Conservation (phyloP, 1,284 basidiomycete genomes). For the Cystobasidium slooffiae region DNA sequence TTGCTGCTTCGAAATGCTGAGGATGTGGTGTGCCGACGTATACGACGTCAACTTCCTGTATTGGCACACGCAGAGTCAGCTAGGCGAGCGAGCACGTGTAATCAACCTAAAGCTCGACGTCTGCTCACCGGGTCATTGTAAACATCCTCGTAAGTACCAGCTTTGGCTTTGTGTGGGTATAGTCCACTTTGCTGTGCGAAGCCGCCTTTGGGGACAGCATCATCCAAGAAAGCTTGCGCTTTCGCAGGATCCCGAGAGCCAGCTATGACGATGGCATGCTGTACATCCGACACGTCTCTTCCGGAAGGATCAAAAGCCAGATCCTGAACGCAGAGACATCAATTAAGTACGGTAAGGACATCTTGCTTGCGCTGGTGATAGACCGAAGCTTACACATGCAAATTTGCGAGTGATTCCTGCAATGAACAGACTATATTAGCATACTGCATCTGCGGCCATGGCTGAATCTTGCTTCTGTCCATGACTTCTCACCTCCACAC, state of each 20-base stretch:
- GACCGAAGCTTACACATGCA: slow-evolving; percentile 3
- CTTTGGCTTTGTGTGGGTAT: slow-evolving; percentile 48
- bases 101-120: neutral
- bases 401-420: slow-evolving; percentile 42
- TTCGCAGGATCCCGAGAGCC: slow-evolving; percentile 57
- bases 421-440: neutral
- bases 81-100: neutral
- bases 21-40: slow-evolving; percentile 62
- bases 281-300: slow-evolving; percentile 57
- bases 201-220: slow-evolving; percentile 53
- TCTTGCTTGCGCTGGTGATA: neutral
- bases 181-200: slow-evolving; percentile 52
- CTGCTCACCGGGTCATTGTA: slow-evolving; percentile 55
- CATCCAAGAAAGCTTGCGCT: slow-evolving; percentile 58
- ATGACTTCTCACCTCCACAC: slow-evolving; percentile 26
- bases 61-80: neutral
- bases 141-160: slow-evolving; percentile 58
- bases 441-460: neutral
- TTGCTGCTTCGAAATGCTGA: slow-evolving; percentile 59
- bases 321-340: slow-evolving; percentile 50
- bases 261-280: slow-evolving; percentile 59
- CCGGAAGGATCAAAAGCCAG: slow-evolving; percentile 56
- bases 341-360: neutral
- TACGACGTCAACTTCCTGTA: slow-evolving; percentile 59
- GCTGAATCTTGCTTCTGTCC: neutral